Evolutionary conservation across 1,284 basidiomycete species (phyloP).

Genomic region (Ustilago lituana): DNA sequence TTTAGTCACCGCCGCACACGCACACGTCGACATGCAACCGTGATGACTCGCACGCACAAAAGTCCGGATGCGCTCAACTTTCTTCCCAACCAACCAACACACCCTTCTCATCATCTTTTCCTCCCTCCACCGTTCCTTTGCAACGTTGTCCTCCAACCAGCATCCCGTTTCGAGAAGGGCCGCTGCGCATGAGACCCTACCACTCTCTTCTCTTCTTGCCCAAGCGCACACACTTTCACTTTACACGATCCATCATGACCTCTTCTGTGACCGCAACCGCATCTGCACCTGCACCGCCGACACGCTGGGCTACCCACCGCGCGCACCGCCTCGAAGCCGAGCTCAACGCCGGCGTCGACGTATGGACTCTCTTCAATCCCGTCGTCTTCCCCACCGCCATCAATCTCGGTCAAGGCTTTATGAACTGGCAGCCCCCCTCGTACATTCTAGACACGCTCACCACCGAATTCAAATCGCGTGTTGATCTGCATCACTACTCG

Average conservation of each 20-base stretch:
- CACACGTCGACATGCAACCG: too few species aligned
- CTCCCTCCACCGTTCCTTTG: too few species aligned
- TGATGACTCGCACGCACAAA: too few species aligned
- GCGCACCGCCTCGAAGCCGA: constrained; percentile 52
- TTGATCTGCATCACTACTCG: constrained; percentile 65
- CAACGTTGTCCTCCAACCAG: too few species aligned
- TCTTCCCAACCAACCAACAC: too few species aligned
- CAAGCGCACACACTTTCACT: constrained; percentile 1
- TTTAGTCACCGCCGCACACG: too few species aligned
- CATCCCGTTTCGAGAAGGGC: too few species aligned
- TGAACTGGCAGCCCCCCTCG: constrained; percentile 63
- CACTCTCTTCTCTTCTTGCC: not conserved
- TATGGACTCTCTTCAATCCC: constrained; percentile 66
- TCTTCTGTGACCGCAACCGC: too few species aligned
- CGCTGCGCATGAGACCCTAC: constrained; percentile 16
- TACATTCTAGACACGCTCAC: constrained; percentile 53
- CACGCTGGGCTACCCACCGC: constrained; percentile 44
- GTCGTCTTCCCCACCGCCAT: constrained; percentile 62
- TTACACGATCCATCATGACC: constrained; percentile 25
- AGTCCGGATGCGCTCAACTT: too few species aligned
- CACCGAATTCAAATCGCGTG: constrained; percentile 34
- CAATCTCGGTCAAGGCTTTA: constrained; percentile 66
- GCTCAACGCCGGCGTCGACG: constrained; percentile 57
- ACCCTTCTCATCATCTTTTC: too few species aligned
- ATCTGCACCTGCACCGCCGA: constrained; percentile 8